Base-by-base conservation (phyloP, 2,329 filamentous ascomycete species). In the Passalora sequoiae region DNA sequence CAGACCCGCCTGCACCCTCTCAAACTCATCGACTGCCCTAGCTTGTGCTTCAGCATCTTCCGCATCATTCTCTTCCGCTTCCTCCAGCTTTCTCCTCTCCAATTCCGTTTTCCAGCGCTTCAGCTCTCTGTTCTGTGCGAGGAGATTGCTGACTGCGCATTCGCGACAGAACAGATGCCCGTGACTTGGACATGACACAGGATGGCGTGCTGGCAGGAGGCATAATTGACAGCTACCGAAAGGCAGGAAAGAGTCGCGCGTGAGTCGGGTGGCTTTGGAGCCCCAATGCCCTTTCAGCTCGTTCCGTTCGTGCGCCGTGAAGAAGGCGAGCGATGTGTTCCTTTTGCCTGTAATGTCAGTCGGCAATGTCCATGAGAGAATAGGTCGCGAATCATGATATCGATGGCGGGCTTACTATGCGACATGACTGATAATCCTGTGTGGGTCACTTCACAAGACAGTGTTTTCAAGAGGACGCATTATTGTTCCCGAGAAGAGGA, bases 91-190 rank as follows among this genome's bases (percentile, higher is more conserved):
- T 21, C 75, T 70, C 52, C 83, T 80, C 15, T 77, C 73, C 6
- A 50, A 52, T 16, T 77, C 74, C 55, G 79, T 84, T 48, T 87
- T 86, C 2, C 86, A 62, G 0, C 92, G 79, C 63, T 89, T 92
- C 52, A 94, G 89, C 62, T 97, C 92, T 68, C 89, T 86, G 56
- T 87, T 83, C 66, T 98, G 91, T 1, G 88, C 78, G 1, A 97
- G 74, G n/a, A 98, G 81, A 59, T 97, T 95, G 55, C 74, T 82
- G 40, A 97, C 78, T 6, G 89, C 89, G 69, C 91, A 98, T 70
- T 97, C 92, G 56, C 88, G 82, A 66, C 91, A 98, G 70, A 97
- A 97, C 10, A 98, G 74, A 65, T 97, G 89, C 49, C 91, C 91
- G 52, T 82, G 78, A 2, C 67, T 67, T 2, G 77, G 72, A 66